A percentile compares a stretch with the other conserved stretches of the same genome.
These are phyloP conservation scores for Kwoniella shandongensis DNA, from an alignment of 768 basidiomycete genomes.

Conservation along the genomic window DNA sequence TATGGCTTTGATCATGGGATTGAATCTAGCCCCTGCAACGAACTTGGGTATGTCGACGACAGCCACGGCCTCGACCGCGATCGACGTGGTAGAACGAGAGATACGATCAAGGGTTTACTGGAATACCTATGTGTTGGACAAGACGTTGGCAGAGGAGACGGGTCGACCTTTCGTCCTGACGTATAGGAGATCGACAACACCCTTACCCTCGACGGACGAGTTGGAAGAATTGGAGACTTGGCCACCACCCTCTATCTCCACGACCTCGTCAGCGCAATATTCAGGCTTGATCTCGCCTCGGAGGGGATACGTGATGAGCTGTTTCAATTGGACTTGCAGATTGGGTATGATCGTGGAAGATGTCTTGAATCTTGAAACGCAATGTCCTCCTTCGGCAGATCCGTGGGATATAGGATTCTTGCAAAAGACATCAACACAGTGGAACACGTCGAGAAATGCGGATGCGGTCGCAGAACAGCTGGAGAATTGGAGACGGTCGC, in stretches of 20 bases:
- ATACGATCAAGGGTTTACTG: conserved; percentile 40
- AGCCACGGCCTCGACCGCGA: not conserved
- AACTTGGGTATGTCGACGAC: not conserved
- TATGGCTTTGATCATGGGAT: conserved; percentile 38
- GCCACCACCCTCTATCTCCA: conserved; percentile 33
- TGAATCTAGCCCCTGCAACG: conserved; percentile 32
- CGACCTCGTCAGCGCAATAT: conserved; percentile 5
- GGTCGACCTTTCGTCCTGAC: conserved; percentile 43
- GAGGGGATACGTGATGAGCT: conserved; percentile 28
- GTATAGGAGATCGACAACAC: conserved; percentile 27
- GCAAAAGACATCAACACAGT: conserved; percentile 1
- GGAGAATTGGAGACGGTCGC: conserved; percentile 21
- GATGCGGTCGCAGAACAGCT: conserved; percentile 9
- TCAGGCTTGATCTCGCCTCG: conserved; percentile 20
- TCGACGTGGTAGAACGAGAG: conserved; percentile 12
- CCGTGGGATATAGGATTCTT: conserved; percentile 19
- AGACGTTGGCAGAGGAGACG: conserved; percentile 42
- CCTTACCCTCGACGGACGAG: conserved; percentile 32
- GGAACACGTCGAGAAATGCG: not conserved
- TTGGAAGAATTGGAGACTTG: conserved; percentile 45
- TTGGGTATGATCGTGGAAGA: conserved; percentile 40
- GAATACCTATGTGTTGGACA: conserved; percentile 43
- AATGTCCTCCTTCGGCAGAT: conserved; percentile 12
- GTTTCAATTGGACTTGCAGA: conserved; percentile 35
- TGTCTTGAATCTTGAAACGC: conserved; percentile 33